Base-by-base conservation (phyloP, 768 basidiomycete genomes). In the Rhizopogon salebrosus region DNA sequence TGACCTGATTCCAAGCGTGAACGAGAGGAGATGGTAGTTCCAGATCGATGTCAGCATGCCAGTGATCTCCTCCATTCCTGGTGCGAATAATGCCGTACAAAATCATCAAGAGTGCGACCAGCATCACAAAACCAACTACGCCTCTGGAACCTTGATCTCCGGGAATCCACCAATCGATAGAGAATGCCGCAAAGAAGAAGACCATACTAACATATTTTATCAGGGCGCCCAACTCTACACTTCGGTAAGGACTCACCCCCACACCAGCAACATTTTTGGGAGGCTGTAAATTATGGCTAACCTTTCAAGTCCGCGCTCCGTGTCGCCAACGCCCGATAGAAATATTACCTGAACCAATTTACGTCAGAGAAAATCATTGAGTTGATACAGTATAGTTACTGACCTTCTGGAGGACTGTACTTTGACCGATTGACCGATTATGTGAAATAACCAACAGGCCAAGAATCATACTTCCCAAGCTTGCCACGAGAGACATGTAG, bases 261-360 rank as follows among this genome's bases (percentile, higher is more conserved):
- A 84, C 68, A 84, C 75, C 29, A 84, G 68, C 18, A 82, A 64
- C 1, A 78, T 76, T 51, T 80, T 78, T 0, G 82, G 82, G 13
- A 84, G 57, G 52, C 77, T 77, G 54, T 80, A 80, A 52, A 80
- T 58, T 14, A 83, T 67, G 16, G 79, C 78, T 3, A 82, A 69
- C 0, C 62, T 75, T 58, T 83, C 79, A 1, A 80, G 65, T 1
- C 81, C 78, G 34, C 72, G 65, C 1, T 48, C 59, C 9, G 57
- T 39, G 11, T 70, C 62, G 18, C 56, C 60, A 35, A 62, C 57
- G 4, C 55, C 57, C 14, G 54, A 14, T 49, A 59, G 56, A 42
- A 60, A 57, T 38, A 26, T 42, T 11, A 57, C 50, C 54, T 71
- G 42, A 22, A 31, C 14, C 14, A 42, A 16, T 13, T 2, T 14